Evolutionary conservation across 2,329 filamentous ascomycete genomes (phyloP), one percentile per base, ranked within the genome.

Genomic region (Pseudophaeomoniella oleicola): DNA sequence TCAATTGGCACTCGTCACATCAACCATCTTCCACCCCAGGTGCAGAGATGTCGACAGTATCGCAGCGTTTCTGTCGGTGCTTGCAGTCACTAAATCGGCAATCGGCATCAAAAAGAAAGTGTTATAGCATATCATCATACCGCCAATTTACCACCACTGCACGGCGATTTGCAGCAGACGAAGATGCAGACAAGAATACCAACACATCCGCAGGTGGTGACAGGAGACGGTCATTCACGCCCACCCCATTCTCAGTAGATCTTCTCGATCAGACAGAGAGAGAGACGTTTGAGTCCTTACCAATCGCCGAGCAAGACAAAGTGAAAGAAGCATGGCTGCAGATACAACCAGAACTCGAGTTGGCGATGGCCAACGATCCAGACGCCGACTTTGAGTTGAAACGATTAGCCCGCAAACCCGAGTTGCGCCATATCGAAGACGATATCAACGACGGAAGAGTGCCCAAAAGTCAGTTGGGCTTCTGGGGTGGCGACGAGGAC

Each of bases 401-500:
- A 16, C 32, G 32, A 14, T 12, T 44, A 12, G 42, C 42, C 18
- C 13, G 14, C 12, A 9, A 35, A 10, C 33, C 11, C 12, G 34
- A 37, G 15, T 19, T 37, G 29, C 6, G 9, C 9, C 16, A 22
- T 11, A 16, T 37, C 4, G 11, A 17, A 3, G 35, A 36, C 19
- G 11, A 36, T 13, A 33, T 39, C 4, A 29, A 38, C 4, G 14
- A 29, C 19, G 19, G 22, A n/a, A 10, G 36, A 5, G 13, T 16
- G 13, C 14, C 13, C 2, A 29, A 22, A 0, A 42, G 42, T 9
- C 49, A 45, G n/a, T 35, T 37, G n/a, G 61, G 59, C 0, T 61
- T 60, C 42, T 64, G 63, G 59, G 55, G 56, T 2, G 57, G 61
- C 33, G 60, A 60, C 5, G 62, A 65, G 38, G 52, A 55, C 4